Base-by-base conservation (phyloP, 768 basidiomycete genomes). In the Mycena leptocephala region DNA sequence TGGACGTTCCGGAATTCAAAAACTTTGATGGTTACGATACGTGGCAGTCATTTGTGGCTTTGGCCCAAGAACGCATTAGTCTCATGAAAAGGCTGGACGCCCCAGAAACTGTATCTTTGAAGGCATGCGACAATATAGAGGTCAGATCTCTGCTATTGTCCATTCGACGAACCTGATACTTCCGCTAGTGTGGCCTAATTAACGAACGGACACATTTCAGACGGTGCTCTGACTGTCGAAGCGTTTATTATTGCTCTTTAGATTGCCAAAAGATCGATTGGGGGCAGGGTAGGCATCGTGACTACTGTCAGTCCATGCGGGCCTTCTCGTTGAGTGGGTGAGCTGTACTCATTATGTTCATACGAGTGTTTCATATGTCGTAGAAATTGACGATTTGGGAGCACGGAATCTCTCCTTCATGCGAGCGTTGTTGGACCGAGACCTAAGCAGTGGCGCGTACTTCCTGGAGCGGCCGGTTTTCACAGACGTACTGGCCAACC, bases 121-220 rank as follows among this genome's bases (percentile, higher is more conserved):
- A n/a, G 22, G 64, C 64, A 51, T 66, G 64, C 64, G 64, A 66
- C 14, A 51, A 51, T 20, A 22, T 66, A 30, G 46, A 66, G 43
- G 64, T 66, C 11, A n/a, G 64, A 5, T 33, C 6, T 24, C 30
- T 51, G 3, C 30, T 9, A 32, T 7, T 51, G 5, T 53, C 5
- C 5, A 5, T 51, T n/a, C 5, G 2, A 4, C 33, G 8, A 1
- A 10, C n/a, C 22, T 48, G 14, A 51, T 33, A 2, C 1, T 14
- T 13, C 16, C n/a, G 8, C 26, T 18, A 66, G 64, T 66, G 64
- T 32, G 64, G 46, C 16, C 10, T 51, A 20, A 66, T 66, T 26
- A 30, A 33, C 0, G 46, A 35, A n/a, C 33, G n/a, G 10, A 2
- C 30, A 5, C 22, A 48, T 1, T 64, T 64, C 30, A 41, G 10